Base-by-base conservation (phyloP, 1,284 basidiomycete genomes). In the Pulveroboletus sp. region DNA sequence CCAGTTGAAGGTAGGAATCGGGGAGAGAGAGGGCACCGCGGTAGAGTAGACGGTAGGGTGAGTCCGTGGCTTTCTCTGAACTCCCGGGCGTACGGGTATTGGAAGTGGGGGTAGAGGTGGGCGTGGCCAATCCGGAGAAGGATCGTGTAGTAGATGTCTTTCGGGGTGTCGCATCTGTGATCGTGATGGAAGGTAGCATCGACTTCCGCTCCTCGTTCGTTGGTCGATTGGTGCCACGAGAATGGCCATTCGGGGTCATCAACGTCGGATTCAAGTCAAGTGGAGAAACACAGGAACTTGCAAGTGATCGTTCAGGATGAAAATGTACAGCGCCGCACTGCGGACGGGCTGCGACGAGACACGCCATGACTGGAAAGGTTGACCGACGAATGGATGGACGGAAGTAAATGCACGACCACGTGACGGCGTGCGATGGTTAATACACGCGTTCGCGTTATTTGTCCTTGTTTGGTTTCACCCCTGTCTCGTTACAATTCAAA, bases 11-110 rank as follows among this genome's bases (percentile, higher is more conserved):
- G 50, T 86, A 74, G 0, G 89, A 90, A 62, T 89, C 87, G 5
- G 87, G 83, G 1, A 91, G 68, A 3, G 86, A 83, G n/a, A 91
- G 76, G 1, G 87, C 80, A 7, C 89, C 89, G 43, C 87, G 83
- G 64, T 90, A 91, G 19, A 91, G 78, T 0, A 90, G 76, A 47
- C 88, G 84, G 45, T 68, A 66, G 7, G 46, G 46, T 3, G 45
- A 46, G 35, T 65, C 63, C n/a, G 32, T 26, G 6, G 29, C 24
- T 10, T 59, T 62, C 16, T 26, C 41, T 1, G 53, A 35, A 47
- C 48, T 54, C 4, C 36, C 21, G 13, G 56, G 52, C 0, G 61
- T 58, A 6, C 48, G 35, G 3, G 41, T 13, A 9, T 37, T 19
- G 4, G 59, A 24, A 5, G 24, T 17, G 17, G 11, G 32, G 16